Evolutionary conservation across 352 stramenopile species (phyloP).

Genomic region (Phytophthora pini): DNA sequence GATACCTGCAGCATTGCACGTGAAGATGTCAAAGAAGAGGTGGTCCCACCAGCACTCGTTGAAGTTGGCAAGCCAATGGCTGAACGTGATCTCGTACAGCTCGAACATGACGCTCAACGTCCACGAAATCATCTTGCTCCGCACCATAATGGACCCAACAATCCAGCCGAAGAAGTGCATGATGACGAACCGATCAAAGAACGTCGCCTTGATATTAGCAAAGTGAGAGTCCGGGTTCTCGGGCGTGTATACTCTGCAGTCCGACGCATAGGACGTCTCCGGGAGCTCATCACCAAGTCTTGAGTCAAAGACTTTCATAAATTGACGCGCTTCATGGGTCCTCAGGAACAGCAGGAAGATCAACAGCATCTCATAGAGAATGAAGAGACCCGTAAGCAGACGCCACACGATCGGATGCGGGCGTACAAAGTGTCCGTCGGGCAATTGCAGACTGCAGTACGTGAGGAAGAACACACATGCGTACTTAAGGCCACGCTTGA

Average conservation of each 20-base stretch:
- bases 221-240: slow-evolving; percentile 85
- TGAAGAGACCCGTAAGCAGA: slow-evolving; percentile 90
- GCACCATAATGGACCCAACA: slow-evolving; percentile 86
- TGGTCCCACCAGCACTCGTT: slow-evolving; percentile 97
- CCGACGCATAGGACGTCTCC: slow-evolving; percentile 81
- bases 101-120: slow-evolving; percentile 87
- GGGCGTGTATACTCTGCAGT: slow-evolving; percentile 89
- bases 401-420: slow-evolving; percentile 93
- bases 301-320: slow-evolving; percentile 88
- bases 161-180: slow-evolving; percentile 94
- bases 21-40: slow-evolving; percentile 94
- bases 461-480: slow-evolving; percentile 86
- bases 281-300: slow-evolving; percentile 77
- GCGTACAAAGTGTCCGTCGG: slow-evolving; percentile 86
- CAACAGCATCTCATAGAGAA: slow-evolving; percentile 93
- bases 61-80: slow-evolving; percentile 94
- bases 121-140: slow-evolving; percentile 86
- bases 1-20: slow-evolving; percentile 94
- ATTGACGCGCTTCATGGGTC: slow-evolving; percentile 79
- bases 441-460: slow-evolving; percentile 87
- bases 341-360: slow-evolving; percentile 87
- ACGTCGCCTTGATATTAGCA: slow-evolving; percentile 79
- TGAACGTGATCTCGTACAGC: slow-evolving; percentile 89
- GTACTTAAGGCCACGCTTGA: slow-evolving; percentile 84
- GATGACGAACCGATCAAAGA: slow-evolving; percentile 90